Evolutionary conservation across 129 eudicot genomes (phyloP).

Genomic region (Glebionis coronaria): DNA sequence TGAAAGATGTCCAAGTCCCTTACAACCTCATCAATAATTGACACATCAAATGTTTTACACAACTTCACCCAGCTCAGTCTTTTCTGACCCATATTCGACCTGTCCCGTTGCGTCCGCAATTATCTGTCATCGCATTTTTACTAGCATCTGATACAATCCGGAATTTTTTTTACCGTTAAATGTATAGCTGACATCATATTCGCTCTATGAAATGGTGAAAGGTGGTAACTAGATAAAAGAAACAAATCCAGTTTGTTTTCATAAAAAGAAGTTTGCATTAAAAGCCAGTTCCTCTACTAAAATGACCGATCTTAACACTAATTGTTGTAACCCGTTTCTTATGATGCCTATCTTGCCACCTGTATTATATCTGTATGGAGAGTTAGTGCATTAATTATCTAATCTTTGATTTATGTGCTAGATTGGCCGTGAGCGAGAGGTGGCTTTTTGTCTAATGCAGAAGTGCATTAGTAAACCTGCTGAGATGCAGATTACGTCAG

Average conservation of each 20-base stretch:
- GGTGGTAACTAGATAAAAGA: too few species aligned
- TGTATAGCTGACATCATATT: too few species aligned
- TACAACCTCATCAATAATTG: not conserved
- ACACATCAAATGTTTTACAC: not conserved
- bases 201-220: too few species aligned
- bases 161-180: too few species aligned
- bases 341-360: not conserved
- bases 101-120: not conserved
- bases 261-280: too few species aligned
- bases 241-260: too few species aligned
- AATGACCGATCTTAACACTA: not conserved
- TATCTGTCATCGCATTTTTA: too few species aligned
- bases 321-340: too few species aligned
- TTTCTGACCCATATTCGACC: not conserved
- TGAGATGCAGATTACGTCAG: conserved; percentile 85
- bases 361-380: not conserved
- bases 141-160: too few species aligned
- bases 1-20: not conserved
- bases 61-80: not conserved
- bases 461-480: conserved; percentile 79
- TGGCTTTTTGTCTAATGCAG: conserved; percentile 90
- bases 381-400: conserved; percentile 18
- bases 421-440: conserved; percentile 99
- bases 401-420: conserved; percentile 22
- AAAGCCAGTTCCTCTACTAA: too few species aligned